Evolutionary conservation across 306 rosid genomes (phyloP).

Genomic region (Crataegus laevigata): DNA sequence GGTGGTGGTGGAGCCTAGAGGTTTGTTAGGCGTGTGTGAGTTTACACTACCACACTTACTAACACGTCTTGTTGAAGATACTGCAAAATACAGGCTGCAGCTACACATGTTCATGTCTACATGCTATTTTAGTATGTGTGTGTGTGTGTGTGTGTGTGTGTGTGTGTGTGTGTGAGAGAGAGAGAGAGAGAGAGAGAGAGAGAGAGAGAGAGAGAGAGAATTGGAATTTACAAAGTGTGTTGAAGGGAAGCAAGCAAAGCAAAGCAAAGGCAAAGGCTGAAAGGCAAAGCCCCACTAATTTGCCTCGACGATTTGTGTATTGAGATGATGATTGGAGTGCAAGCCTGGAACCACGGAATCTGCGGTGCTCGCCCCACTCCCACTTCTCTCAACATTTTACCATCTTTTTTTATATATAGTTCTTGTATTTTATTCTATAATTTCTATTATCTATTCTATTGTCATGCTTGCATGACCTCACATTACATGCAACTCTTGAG

Average conservation of each 20-base stretch:
- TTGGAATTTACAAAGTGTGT: constrained; percentile 3
- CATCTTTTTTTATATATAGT: background rate
- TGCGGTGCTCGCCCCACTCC: constrained; percentile 57
- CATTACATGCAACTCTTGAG: constrained; percentile 45
- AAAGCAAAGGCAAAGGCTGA: background rate
- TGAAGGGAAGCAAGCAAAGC: constrained; percentile 21
- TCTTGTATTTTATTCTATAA: background rate
- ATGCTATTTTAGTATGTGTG: background rate
- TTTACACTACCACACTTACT: background rate
- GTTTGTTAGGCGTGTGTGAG: background rate
- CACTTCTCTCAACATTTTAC: background rate
- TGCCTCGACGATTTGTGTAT: constrained; percentile 49
- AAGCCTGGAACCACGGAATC: constrained; percentile 88
- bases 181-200: constrained; percentile 11
- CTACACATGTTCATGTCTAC: background rate
- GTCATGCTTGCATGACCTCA: constrained; percentile 40
- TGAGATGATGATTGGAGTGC: constrained; percentile 61
- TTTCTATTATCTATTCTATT: background rate
- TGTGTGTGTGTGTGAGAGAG: no score
- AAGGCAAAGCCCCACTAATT: constrained; percentile 46
- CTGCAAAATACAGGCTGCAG: constrained; percentile 1
- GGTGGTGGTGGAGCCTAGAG: background rate
- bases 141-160: no score
- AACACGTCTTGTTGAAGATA: constrained; percentile 11
- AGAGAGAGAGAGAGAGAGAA: background rate